These are phyloP conservation scores for Leptoxyphium fumago DNA, from an alignment of 2,329 filamentous ascomycete genomes.

Conservation along the genomic window DNA sequence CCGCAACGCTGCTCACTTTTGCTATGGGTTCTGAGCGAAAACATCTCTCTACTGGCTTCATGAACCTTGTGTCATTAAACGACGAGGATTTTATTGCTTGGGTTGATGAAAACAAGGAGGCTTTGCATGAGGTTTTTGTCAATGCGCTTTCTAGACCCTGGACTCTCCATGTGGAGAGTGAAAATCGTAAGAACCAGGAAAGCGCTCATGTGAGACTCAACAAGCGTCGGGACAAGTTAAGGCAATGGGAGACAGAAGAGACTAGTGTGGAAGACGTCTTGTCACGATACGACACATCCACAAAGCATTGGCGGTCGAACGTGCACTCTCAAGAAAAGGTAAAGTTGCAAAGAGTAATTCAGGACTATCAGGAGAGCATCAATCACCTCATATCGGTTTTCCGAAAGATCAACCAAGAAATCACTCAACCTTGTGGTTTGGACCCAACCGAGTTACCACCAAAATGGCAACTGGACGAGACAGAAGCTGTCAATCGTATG, in stretches of 20 bases:
- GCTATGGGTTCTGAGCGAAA: constrained; percentile 56
- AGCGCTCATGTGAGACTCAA: constrained; percentile 53
- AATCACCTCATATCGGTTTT: constrained; percentile 63
- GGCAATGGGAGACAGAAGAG: constrained; percentile 61
- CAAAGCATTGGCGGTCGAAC: constrained; percentile 85
- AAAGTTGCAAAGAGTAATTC: constrained; percentile 75
- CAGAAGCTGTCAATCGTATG: constrained; percentile 92
- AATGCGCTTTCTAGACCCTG: constrained; percentile 66
- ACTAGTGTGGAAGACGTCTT: constrained; percentile 55
- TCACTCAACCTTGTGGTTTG: constrained; percentile 67
- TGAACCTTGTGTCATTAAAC: constrained; percentile 73
- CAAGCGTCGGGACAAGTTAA: constrained; percentile 70
- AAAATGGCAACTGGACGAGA: constrained; percentile 90
- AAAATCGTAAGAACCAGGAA: constrained; percentile 69
- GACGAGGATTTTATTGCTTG: constrained; percentile 77
- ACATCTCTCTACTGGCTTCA: constrained; percentile 60
- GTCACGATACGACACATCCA: constrained; percentile 71
- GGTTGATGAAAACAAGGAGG: constrained; percentile 68
- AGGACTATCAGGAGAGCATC: constrained; percentile 87
- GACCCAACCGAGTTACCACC: constrained; percentile 47
- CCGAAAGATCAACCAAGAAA: constrained; percentile 61
- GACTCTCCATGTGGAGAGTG: constrained; percentile 72
- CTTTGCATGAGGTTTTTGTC: constrained; percentile 71
- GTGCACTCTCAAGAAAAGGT: constrained; percentile 85
- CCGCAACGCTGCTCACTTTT: constrained; percentile 56